Evolutionary conservation across 768 basidiomycete genomes (phyloP), one percentile per base, ranked within the genome.

Genomic region (Leccinum longicurvipes): DNA sequence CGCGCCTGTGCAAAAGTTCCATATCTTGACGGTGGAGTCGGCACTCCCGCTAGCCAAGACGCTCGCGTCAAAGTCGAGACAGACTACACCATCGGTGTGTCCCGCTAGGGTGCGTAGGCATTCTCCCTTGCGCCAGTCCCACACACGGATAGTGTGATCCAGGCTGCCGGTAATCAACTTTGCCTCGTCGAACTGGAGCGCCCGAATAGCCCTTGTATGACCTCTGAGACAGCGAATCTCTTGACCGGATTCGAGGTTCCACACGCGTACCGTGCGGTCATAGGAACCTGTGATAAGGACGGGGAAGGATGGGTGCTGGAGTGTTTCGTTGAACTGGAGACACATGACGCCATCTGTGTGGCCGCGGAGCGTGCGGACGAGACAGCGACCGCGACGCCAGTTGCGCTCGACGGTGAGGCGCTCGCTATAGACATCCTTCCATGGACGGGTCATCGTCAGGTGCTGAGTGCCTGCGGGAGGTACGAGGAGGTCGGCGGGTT

Each of bases 341-440:
- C 96, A 98, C 90, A 98, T 95, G 65, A 99, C 85, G 58, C 94
- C 92, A 65, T 98, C 92, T 7, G 91, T 88, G 73, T 99, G 97
- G 6, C 97, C 97, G 63, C 89, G 86, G 53, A 98, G 78, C 0
- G 87, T 91, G 47, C 88, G 88, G 34, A 89, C 87, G 6, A 81
- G 86, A 72, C 87, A 96, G 29, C 92, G 84, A 10, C 96, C 96
- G 45, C 92, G 86, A 19, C 96, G 84, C 97, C 97, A 99, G 71
- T 99, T 99, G 47, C 94, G 84, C 73, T 98, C 97, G 44, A 99
- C 84, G 19, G 87, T 86, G 71, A 98, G 84, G n/a, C 97, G 87
- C 70, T 99, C 97, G 67, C 90, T 92, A 72, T 98, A 99, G 19
- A 99, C 96, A 60, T 91, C 87, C 70, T 99, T 99, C 97, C 97